Conservation (phyloP, 208 protist species). For the Leishmania braziliensis region DNA sequence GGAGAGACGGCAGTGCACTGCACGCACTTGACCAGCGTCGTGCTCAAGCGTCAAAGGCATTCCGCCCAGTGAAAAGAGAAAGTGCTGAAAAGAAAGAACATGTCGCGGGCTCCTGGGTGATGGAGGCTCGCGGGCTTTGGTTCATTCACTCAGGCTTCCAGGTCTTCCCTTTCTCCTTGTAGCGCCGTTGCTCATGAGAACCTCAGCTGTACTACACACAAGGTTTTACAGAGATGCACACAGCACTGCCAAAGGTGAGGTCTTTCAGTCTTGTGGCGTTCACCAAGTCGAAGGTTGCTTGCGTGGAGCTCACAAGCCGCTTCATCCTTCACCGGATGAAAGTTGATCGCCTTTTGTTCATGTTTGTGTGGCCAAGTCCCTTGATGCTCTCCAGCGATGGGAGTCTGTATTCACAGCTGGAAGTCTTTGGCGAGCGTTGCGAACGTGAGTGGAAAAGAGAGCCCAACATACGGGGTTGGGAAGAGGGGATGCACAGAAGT, state of each 20-base stretch:
- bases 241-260: neutral
- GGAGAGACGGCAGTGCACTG: neutral
- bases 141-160: neutral
- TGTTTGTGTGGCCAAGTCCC: neutral
- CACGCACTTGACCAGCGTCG: neutral
- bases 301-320: too few species aligned
- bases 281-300: too few species aligned
- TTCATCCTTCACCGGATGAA: too few species aligned
- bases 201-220: neutral
- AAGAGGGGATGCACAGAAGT: neutral
- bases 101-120: neutral
- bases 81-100: neutral
- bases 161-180: neutral
- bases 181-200: neutral
- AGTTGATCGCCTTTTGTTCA: neutral
- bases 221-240: neutral
- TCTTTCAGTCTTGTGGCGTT: neutral
- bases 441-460: neutral
- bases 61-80: neutral
- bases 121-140: neutral
- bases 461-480: neutral
- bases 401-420: neutral
- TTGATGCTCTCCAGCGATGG: neutral
- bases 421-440: neutral
- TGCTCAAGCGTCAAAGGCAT: neutral